Base-by-base conservation (phyloP, 495 filamentous ascomycete genomes). In the Immersiella caudata region DNA sequence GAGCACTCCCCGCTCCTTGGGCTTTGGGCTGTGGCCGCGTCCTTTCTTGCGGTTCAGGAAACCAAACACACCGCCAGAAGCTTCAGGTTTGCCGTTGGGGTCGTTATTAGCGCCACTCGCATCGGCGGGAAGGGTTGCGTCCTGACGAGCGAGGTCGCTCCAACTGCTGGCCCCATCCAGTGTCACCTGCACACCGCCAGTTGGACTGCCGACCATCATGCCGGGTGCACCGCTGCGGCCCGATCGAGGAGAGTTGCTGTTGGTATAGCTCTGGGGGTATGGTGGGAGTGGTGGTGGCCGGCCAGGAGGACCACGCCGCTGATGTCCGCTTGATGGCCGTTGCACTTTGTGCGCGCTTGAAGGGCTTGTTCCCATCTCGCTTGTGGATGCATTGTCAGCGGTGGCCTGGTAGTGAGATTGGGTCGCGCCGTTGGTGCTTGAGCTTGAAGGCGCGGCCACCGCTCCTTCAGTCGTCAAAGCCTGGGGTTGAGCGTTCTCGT, bases 11-110 rank as follows among this genome's bases (percentile, higher is more conserved):
- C 92, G 83, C 75, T 99, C 95, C 76, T 92, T 93, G 52, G 94
- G 94, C 79, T 97, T 97, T 9, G 95, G 95, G 74, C 94, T 97
- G 73, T 91, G 87, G 58, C 93, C 93, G 50, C 95, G 84, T 6
- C 93, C 93, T 82, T 91, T 97, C 82, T 95, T 96, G 65, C 94
- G 84, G 46, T 84, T 89, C 64, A 97, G 82, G 76, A 99, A 95
- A 2, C 93, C 91, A 56, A 99, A 87, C 86, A 98, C 93, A 49
- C 93, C 93, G 35, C 87, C 88, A 0, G 72, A 71, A 61, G 84
- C 78, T 69, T 76, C 78, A 0, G 60, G 62, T 52, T 78, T 78
- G 14, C 71, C 79, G 46, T 74, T 78, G 21, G 56, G 36, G 20
- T 84, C 81, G 18, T 81, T 79, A 9, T 80, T 83, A n/a, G 75